These are phyloP conservation scores for Xanthoconium stramineum DNA, from an alignment of 768 basidiomycete genomes.

Conservation along the genomic window DNA sequence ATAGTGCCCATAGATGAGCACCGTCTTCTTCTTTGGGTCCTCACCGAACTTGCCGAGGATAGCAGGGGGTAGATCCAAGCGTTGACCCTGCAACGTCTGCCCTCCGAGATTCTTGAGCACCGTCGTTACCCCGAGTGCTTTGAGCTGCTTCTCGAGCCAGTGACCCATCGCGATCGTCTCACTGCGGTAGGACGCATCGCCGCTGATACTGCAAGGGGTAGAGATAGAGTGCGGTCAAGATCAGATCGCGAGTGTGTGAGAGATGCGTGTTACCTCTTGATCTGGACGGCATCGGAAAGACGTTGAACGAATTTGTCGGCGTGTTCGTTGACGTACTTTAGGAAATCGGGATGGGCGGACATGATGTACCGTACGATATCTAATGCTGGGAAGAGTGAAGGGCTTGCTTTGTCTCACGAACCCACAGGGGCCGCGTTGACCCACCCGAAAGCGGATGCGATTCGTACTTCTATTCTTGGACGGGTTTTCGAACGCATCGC, in stretches of 20 bases:
- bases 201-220: constrained; percentile 50
- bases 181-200: constrained; percentile 64
- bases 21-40: constrained; percentile 88
- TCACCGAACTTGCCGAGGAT: constrained; percentile 80
- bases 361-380: constrained; percentile 19
- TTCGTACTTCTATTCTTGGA: no score
- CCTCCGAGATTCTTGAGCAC: constrained; percentile 72
- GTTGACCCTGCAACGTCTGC: constrained; percentile 70
- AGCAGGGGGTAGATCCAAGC: constrained; percentile 73
- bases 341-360: constrained; percentile 34
- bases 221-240: not conserved
- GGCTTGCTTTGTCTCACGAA: no score
- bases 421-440: no score
- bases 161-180: constrained; percentile 85
- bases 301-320: constrained; percentile 73
- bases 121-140: constrained; percentile 74
- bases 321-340: constrained; percentile 63
- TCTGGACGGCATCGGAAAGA: constrained; percentile 77
- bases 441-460: no score
- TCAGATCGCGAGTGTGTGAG: not conserved
- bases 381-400: not conserved
- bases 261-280: constrained; percentile 55
- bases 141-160: constrained; percentile 75
- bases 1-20: constrained; percentile 91
- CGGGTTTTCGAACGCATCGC: no score